phyloP scores from a whole-genome alignment of 768 basidiomycete species.

The Lactarius sanguifluus region DNA sequence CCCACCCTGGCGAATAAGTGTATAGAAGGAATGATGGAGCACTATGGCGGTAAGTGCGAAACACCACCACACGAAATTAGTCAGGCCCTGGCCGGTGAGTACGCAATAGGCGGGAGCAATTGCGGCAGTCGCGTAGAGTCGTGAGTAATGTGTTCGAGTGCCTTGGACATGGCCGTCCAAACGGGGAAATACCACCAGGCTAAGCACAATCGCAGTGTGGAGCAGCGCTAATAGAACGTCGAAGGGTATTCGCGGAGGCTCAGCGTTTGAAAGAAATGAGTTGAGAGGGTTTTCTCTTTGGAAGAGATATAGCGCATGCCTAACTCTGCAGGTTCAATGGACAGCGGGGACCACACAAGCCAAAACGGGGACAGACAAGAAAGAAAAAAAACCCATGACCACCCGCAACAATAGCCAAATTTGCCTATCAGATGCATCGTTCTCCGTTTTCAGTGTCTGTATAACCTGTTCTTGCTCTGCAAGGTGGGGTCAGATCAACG shows the following conservation, averaged over 20 bases:
- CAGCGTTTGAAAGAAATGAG: slow-evolving; percentile 38
- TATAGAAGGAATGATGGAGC: slow-evolving; percentile 31
- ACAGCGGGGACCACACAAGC: not conserved
- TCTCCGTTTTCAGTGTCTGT: slow-evolving; percentile 46
- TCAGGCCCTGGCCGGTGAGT: slow-evolving; percentile 17
- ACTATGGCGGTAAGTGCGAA: slow-evolving; percentile 17
- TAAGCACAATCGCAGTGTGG: slow-evolving; percentile 17
- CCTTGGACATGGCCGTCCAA: not conserved
- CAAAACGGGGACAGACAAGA: slow-evolving; percentile 22
- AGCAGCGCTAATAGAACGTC: slow-evolving; percentile 31
- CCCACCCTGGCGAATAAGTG: slow-evolving; percentile 46
- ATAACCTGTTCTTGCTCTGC: slow-evolving; percentile 65
- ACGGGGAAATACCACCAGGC: slow-evolving; percentile 9
- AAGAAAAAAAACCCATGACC: not conserved
- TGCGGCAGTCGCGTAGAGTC: slow-evolving; percentile 41
- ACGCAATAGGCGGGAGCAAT: slow-evolving; percentile 45
- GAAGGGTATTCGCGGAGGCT: slow-evolving; percentile 20
- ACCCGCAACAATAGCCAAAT: slow-evolving; percentile 43
- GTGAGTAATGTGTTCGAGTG: not conserved
- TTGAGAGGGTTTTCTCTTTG: slow-evolving; percentile 49
- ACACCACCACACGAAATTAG: slow-evolving; percentile 26
- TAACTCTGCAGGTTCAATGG: slow-evolving; percentile 15
- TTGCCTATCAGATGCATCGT: slow-evolving; percentile 43
- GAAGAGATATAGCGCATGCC: slow-evolving; percentile 40
- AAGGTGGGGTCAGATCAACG: not conserved